A percentile compares a stretch with the other conserved stretches of the same genome.
These are phyloP conservation scores for Venturia pyrina DNA, from an alignment of 2,329 filamentous ascomycete species.

Conservation along the genomic window DNA sequence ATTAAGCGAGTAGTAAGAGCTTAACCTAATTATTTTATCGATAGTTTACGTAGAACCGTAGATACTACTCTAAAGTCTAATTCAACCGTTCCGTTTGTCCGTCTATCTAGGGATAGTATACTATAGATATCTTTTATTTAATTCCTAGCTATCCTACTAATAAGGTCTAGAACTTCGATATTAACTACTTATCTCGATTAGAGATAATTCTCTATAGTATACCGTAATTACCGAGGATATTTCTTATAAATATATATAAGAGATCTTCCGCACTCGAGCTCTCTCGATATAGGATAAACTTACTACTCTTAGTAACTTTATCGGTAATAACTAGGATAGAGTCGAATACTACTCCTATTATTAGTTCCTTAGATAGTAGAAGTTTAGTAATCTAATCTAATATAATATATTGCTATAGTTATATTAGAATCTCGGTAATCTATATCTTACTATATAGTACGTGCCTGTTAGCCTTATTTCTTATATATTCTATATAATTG, in stretches of 20 bases:
- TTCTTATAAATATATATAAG: conserved; percentile 7
- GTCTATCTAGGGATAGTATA: conserved; percentile 18
- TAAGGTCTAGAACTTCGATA: conserved; percentile 14
- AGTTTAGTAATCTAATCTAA: conserved; percentile 15
- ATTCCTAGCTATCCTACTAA: conserved; percentile 13
- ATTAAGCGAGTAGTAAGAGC: conserved; percentile 14
- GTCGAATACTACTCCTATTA: neutral
- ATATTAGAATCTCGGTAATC: conserved; percentile 12
- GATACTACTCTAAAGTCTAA: conserved; percentile 14
- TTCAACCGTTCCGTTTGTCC: conserved; percentile 17
- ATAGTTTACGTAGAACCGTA: conserved; percentile 14
- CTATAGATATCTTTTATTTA: conserved; percentile 15
- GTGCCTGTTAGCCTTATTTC: neutral
- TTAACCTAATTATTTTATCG: conserved; percentile 15
- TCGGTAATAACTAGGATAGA: conserved; percentile 11
- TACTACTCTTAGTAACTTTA: conserved; percentile 11
- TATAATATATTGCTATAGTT: conserved; percentile 15
- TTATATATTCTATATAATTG: neutral
- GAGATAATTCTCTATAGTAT: conserved; percentile 13
- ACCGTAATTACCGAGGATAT: conserved; percentile 14
- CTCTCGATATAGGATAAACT: conserved; percentile 11
- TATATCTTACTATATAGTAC: conserved; percentile 11
- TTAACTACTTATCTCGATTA: conserved; percentile 16
- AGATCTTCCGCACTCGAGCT: neutral
- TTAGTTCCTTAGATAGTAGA: neutral